phyloP scores from a whole-genome alignment of 1,139 yeast genomes.

The Pneumocystis sp. region DNA sequence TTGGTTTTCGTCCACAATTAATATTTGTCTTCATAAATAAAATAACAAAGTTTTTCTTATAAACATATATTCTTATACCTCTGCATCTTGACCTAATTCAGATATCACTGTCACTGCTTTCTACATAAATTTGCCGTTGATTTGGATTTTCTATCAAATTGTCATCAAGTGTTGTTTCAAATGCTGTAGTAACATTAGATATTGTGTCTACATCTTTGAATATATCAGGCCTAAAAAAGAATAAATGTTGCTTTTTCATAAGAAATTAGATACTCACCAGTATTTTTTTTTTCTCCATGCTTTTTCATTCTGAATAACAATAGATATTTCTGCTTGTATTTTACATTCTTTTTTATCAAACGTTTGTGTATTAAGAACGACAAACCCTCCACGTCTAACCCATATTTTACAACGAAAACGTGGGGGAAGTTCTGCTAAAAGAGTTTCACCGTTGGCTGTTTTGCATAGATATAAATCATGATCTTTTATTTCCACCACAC shows the following conservation, averaged over 20 bases:
- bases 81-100: neutral
- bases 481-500: neutral
- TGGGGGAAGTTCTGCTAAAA: slow-evolving; percentile 25
- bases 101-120: neutral
- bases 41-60: neutral
- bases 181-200: neutral
- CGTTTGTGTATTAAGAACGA: slow-evolving; percentile 21
- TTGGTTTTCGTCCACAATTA: neutral
- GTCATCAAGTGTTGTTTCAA: neutral
- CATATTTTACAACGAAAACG: slow-evolving; percentile 26
- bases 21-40: neutral
- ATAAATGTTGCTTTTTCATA: neutral
- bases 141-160: neutral
- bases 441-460: neutral
- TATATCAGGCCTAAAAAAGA: neutral
- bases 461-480: neutral
- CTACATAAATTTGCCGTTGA: neutral
- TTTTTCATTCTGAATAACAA: slow-evolving; percentile 24
- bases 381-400: slow-evolving; percentile 27
- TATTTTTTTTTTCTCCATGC: slow-evolving; percentile 26
- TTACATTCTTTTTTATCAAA: slow-evolving; percentile 15
- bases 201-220: neutral
- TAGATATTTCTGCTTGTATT: slow-evolving; percentile 25
- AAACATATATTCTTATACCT: neutral
- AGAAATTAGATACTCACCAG: slow-evolving; percentile 16